phyloP scores from a whole-genome alignment of 768 basidiomycete species.

The Mycena galopus region DNA sequence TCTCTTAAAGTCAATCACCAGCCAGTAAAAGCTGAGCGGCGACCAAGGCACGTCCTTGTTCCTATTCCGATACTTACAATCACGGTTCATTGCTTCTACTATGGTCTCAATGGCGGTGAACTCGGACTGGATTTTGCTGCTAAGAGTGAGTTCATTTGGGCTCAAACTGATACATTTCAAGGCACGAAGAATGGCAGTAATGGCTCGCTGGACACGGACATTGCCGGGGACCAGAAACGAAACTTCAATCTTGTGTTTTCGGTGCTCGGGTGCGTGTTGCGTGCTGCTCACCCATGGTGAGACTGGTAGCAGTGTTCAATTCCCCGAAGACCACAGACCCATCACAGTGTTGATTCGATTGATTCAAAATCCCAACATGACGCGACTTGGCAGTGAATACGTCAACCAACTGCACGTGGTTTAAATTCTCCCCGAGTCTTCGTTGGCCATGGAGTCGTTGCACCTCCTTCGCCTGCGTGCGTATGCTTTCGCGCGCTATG shows the following conservation, averaged over 20 bases:
- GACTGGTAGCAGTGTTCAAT: too few relatives aligned
- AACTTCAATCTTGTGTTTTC: background rate
- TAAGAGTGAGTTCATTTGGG: slow-evolving; percentile 2
- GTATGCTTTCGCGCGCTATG: background rate
- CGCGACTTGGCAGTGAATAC: too few relatives aligned
- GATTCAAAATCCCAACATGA: background rate
- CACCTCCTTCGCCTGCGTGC: background rate
- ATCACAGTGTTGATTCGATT: too few relatives aligned
- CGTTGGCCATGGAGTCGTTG: background rate
- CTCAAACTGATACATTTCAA: background rate
- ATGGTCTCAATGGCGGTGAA: slow-evolving; percentile 2
- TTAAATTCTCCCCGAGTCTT: background rate
- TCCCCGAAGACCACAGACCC: slow-evolving; percentile 17
- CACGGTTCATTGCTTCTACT: background rate
- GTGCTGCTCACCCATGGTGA: background rate
- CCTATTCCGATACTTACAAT: background rate
- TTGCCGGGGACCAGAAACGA: background rate
- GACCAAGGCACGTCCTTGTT: slow-evolving; percentile 14
- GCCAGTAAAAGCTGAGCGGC: slow-evolving; percentile 8
- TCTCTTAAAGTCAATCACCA: slow-evolving; percentile 20
- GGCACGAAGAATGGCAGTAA: background rate
- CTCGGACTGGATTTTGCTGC: slow-evolving; percentile 7
- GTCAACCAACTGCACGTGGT: too few relatives aligned
- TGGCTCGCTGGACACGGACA: slow-evolving; percentile 11
- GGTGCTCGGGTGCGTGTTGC: background rate